Percentiles rank a stretch among this genome's conserved stretches.
These are phyloP conservation scores for Isatis lusitanica DNA, from an alignment of 441 rosid species.

Conservation along the genomic window DNA sequence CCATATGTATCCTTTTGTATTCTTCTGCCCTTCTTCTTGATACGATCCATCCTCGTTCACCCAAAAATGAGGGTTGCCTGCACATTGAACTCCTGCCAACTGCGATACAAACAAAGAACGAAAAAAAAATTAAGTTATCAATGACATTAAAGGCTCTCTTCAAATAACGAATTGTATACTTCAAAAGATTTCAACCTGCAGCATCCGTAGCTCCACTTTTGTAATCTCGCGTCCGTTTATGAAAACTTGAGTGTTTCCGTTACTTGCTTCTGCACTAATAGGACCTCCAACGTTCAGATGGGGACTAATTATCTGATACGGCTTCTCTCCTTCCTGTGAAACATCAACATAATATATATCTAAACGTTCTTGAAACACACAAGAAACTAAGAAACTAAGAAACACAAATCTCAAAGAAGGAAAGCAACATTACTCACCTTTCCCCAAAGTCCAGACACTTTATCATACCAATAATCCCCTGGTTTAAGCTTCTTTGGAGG, in stretches of 20 bases:
- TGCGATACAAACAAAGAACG: conserved; percentile 34
- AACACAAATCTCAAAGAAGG: conserved; percentile 26
- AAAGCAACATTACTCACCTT: conserved; percentile 59
- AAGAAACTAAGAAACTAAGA: neutral
- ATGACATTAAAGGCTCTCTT: conserved; percentile 15
- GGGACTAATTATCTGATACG: conserved; percentile 74
- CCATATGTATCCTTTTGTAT: conserved; percentile 86
- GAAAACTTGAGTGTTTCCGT: conserved; percentile 81
- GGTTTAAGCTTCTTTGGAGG: conserved; percentile 94
- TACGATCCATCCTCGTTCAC: conserved; percentile 91
- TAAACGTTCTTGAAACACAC: conserved; percentile 28
- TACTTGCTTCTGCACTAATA: conserved; percentile 66
- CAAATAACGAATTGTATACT: conserved; percentile 14
- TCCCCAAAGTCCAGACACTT: conserved; percentile 96
- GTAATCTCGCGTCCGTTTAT: conserved; percentile 90
- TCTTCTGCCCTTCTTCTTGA: conserved; percentile 92
- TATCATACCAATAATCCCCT: conserved; percentile 94
- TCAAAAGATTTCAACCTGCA: conserved; percentile 59
- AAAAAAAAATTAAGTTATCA: neutral
- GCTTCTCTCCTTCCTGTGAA: conserved; percentile 90
- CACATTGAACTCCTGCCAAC: conserved; percentile 95
- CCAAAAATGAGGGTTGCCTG: conserved; percentile 98
- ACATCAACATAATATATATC: conserved; percentile 32
- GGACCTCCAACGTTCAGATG: conserved; percentile 74
- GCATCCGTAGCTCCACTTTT: conserved; percentile 82